A percentile compares a stretch with the other conserved stretches of the same genome.
Conservation (phyloP, 2,329 filamentous ascomycete genomes). For the Onygenales sp. region DNA sequence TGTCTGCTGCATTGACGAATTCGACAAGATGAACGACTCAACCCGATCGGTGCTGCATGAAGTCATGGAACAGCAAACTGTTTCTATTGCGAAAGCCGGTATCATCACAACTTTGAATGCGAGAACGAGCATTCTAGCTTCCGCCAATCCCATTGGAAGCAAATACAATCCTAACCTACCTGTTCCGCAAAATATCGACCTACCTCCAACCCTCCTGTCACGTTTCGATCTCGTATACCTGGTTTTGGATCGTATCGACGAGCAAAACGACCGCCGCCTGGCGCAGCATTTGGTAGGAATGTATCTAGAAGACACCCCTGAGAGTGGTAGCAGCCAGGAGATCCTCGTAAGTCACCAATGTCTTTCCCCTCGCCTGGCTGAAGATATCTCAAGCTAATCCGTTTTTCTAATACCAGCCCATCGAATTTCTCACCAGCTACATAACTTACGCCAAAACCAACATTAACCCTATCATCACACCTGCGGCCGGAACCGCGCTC, state of each 20-base stretch:
- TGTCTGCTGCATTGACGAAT: conserved; percentile 70
- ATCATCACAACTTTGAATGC: conserved; percentile 88
- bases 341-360: conserved; percentile 56
- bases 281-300: conserved; percentile 90
- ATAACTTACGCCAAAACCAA: conserved; percentile 90
- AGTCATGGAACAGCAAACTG: conserved; percentile 74
- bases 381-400: conserved; percentile 5
- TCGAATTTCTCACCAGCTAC: conserved; percentile 93
- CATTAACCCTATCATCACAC: conserved; percentile 72
- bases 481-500: conserved; percentile 71
- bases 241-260: conserved; percentile 87
- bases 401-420: conserved; percentile 48
- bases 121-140: conserved; percentile 88
- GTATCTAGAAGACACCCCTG: conserved; percentile 90
- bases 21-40: conserved; percentile 70
- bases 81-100: conserved; percentile 68
- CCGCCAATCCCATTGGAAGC: conserved; percentile 94
- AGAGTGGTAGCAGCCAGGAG: conserved; percentile 67
- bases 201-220: conserved; percentile 87
- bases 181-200: conserved; percentile 95
- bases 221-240: conserved; percentile 97
- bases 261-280: conserved; percentile 76
- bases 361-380: background rate
- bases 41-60: conserved; percentile 67
- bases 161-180: conserved; percentile 95